Percentiles rank a stretch among this genome's conserved stretches.
Evolutionary conservation across 108 stramenopile genomes (phyloP).

Genomic region (Stephanodiscus minutulus): DNA sequence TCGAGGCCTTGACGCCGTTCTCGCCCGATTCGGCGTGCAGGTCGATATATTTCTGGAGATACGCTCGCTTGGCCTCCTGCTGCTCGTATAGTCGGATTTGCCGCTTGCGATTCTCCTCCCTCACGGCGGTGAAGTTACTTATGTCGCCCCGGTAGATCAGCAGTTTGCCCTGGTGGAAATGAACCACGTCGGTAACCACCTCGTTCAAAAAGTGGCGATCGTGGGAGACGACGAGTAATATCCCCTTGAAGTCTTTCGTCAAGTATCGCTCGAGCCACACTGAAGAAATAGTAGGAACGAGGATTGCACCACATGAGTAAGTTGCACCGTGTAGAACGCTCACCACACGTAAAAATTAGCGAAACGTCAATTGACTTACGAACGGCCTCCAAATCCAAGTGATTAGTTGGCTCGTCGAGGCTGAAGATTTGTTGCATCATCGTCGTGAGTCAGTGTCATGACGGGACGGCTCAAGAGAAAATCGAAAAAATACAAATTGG

Average conservation of each 20-base stretch:
- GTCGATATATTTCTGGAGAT: slow-evolving; percentile 80
- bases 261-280: slow-evolving; percentile 92
- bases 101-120: slow-evolving; percentile 72
- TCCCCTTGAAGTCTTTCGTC: slow-evolving; percentile 68
- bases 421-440: background rate
- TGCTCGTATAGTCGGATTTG: slow-evolving; percentile 66
- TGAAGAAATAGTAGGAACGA: too few species aligned
- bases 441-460: background rate
- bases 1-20: slow-evolving; percentile 69
- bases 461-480: background rate
- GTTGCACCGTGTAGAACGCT: background rate
- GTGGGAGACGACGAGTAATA: slow-evolving; percentile 90
- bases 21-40: slow-evolving; percentile 72
- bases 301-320: background rate
- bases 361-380: background rate
- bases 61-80: slow-evolving; percentile 73
- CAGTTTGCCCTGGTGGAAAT: slow-evolving; percentile 78
- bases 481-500: slow-evolving; percentile 3
- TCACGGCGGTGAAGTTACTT: slow-evolving; percentile 76
- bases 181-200: slow-evolving; percentile 88
- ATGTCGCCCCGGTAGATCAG: slow-evolving; percentile 86
- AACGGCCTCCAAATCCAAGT: slow-evolving; percentile 39
- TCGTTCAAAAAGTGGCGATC: slow-evolving; percentile 92
- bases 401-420: slow-evolving; percentile 75
- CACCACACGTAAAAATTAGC: background rate